Percentiles rank a stretch among this genome's conserved stretches.
phyloP scores from a whole-genome alignment of 2,329 filamentous ascomycete genomes.

The Plenodomus biglobosus region DNA sequence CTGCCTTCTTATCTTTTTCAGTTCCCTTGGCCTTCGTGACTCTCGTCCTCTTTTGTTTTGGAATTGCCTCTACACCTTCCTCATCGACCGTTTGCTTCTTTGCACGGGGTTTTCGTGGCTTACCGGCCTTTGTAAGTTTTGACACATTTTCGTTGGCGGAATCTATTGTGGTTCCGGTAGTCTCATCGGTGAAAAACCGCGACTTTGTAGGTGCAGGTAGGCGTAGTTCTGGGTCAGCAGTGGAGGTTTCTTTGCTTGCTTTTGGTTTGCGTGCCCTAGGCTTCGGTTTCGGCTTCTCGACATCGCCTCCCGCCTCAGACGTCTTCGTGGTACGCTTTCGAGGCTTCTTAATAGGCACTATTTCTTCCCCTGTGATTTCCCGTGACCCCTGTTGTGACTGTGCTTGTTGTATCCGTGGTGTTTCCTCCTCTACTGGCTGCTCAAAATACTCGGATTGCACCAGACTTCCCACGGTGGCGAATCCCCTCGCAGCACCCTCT shows the following conservation, averaged over 20 bases:
- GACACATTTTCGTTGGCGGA: constrained; percentile 6
- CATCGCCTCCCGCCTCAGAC: constrained; percentile 4
- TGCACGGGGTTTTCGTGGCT: constrained; percentile 34
- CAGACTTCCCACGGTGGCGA: constrained; percentile 39
- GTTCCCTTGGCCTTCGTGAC: constrained; percentile 26
- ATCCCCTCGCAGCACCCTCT: constrained; percentile 29
- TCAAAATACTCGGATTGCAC: constrained; percentile 34
- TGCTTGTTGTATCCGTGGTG: constrained; percentile 4
- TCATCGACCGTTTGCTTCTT: constrained; percentile 28
- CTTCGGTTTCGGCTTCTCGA: constrained; percentile 26
- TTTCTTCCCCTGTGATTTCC: background rate
- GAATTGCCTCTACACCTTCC: constrained; percentile 11
- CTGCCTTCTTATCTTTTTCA: constrained; percentile 15
- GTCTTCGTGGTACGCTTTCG: constrained; percentile 18
- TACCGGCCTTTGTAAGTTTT: constrained; percentile 25
- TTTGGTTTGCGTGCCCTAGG: constrained; percentile 30
- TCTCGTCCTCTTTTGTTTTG: constrained; percentile 29
- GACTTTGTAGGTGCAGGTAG: constrained; percentile 22
- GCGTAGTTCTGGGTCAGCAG: constrained; percentile 17
- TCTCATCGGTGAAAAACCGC: constrained; percentile 20
- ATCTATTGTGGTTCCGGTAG: constrained; percentile 6
- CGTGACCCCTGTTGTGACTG: constrained; percentile 5
- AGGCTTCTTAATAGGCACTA: constrained; percentile 15
- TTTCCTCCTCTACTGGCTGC: constrained; percentile 17
- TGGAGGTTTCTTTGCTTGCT: constrained; percentile 14